Conservation (phyloP, 306 rosid genomes). For the Hippophae tibetana region DNA sequence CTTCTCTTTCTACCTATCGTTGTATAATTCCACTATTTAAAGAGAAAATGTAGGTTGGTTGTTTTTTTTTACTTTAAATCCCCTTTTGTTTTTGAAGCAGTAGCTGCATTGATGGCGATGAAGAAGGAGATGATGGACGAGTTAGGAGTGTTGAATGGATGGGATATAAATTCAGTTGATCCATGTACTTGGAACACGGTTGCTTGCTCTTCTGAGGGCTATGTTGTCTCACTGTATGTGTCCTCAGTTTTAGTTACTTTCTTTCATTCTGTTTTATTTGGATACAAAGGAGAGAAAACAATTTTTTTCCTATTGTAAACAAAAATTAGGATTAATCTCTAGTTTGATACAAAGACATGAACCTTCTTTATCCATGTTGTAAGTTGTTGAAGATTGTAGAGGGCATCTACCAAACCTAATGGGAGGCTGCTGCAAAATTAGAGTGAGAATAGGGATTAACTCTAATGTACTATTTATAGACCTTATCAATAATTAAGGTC, state of each 20-base stretch:
- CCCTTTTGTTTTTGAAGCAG: constrained; percentile 25
- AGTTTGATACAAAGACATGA: too few species aligned
- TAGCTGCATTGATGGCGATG: constrained; percentile 92
- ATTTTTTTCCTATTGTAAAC: neutral
- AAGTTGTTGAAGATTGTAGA: too few species aligned
- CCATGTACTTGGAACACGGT: constrained; percentile 96
- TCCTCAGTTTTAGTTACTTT: neutral
- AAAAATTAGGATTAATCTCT: too few species aligned
- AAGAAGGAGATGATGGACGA: constrained; percentile 70
- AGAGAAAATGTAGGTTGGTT: too few species aligned
- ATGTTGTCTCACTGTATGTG: constrained; percentile 75
- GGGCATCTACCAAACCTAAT: too few species aligned
- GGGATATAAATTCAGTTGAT: constrained; percentile 94
- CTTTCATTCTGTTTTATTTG: neutral
- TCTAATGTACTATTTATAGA: too few species aligned
- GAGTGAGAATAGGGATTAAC: too few species aligned
- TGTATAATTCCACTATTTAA: neutral
- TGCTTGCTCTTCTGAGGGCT: constrained; percentile 70
- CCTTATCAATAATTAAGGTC: too few species aligned
- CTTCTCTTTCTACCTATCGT: neutral
- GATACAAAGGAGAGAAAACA: neutral
- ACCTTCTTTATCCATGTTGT: too few species aligned
- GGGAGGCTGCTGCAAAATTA: too few species aligned
- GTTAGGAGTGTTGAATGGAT: constrained; percentile 52
- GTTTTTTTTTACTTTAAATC: neutral